Conservation (phyloP, 805 yeast genomes). For the Clavispora carvajalis region DNA sequence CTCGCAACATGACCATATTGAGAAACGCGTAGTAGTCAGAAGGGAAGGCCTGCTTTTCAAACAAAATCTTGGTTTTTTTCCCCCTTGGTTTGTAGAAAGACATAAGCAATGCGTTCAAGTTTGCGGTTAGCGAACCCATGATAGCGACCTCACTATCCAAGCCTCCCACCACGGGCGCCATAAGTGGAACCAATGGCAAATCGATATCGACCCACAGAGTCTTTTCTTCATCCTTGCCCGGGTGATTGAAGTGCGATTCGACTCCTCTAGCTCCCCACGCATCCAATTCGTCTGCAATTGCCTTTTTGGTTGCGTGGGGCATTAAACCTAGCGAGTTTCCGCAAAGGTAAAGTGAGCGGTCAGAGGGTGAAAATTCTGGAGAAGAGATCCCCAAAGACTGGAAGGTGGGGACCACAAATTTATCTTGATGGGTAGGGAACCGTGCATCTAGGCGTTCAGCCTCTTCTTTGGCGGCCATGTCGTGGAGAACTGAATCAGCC, state of each 20-base stretch:
- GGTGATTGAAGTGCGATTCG: slow-evolving; percentile 77
- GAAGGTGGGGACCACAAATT: slow-evolving; percentile 66
- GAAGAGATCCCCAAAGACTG: slow-evolving; percentile 46
- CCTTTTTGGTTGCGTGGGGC: slow-evolving; percentile 60
- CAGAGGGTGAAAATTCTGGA: slow-evolving; percentile 9
- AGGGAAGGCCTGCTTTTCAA: slow-evolving; percentile 87
- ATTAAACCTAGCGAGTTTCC: slow-evolving; percentile 93
- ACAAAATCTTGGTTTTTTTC: slow-evolving; percentile 60
- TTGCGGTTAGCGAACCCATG: slow-evolving; percentile 82
- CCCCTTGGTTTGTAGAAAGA: slow-evolving; percentile 70
- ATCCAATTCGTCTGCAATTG: slow-evolving; percentile 60
- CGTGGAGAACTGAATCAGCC: not conserved
- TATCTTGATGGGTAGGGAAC: slow-evolving; percentile 34
- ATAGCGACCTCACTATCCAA: slow-evolving; percentile 71
- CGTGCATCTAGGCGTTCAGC: slow-evolving; percentile 34
- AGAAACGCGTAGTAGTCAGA: slow-evolving; percentile 84
- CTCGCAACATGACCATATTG: slow-evolving; percentile 63
- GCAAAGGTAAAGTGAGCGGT: slow-evolving; percentile 58
- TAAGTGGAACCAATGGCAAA: slow-evolving; percentile 60
- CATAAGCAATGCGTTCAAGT: slow-evolving; percentile 67
- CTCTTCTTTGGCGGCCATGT: slow-evolving; percentile 3
- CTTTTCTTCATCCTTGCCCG: slow-evolving; percentile 37
- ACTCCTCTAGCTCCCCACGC: slow-evolving; percentile 85
- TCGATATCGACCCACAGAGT: slow-evolving; percentile 86
- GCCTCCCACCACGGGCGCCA: slow-evolving; percentile 79